Evolutionary conservation across 257 asterid species (phyloP), one percentile per base, ranked within the genome.

Genomic region (Scutellaria barbata): DNA sequence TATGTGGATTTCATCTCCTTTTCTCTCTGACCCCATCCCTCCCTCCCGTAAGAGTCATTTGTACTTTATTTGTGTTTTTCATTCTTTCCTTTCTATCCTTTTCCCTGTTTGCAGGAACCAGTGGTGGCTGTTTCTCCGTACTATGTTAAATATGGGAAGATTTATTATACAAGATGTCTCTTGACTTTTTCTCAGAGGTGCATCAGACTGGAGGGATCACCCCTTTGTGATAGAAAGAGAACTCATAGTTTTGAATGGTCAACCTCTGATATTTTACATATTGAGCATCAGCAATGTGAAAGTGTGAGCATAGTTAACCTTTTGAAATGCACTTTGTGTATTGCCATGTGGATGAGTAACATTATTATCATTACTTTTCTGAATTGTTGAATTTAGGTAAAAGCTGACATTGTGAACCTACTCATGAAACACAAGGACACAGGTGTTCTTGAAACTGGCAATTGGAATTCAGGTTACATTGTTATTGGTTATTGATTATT

Each of bases 111-210:
- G 80, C 90, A 93, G 98, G 94, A 84, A 80, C 42, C 72, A 35
- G 61, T 77, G 63, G 95, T 90, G 76, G 76, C 74, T 73, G 79
- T 90, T 76, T 46, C 55, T 56, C 94, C 98, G 51, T 64, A 74
- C 62, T 84, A 83, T 55, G 78, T 90, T 79, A 73, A 78, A 68
- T 83, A 75, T 52, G 83, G 75, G 76, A 71, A 79, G 17, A 57
- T 45, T 63, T 79, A 50, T 75, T 87, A 79, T 70, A 82, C 76
- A 16, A 74, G 53, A 48, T 84, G 93, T 66, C 14, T 12, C 14
- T 73, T 92, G 81, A 81, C 80, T 4, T 93, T 93, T 82, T 88
- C 96, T 25, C 68, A 65, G 60, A 77, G 84, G 69, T 77, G 63
- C 77, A 72, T 93, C 75, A 83, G 70, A 71, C 80, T 90, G 64